Base-by-base conservation (phyloP, 108 stramenopile species). In the Cyclotella sp. region DNA sequence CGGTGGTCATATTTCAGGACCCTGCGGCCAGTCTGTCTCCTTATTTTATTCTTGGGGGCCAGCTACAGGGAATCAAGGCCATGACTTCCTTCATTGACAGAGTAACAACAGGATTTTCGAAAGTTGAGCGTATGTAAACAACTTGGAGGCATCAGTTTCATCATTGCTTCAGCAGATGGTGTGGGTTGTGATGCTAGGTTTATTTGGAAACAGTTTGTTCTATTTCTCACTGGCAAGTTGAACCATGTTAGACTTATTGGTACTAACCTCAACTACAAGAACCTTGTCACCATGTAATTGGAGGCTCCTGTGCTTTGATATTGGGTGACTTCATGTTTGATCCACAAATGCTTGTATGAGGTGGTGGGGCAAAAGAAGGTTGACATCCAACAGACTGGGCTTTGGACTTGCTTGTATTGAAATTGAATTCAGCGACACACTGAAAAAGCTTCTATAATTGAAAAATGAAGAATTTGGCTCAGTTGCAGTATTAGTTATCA, bases 211-310 rank as follows among this genome's bases (percentile, higher is more conserved):
- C 45, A 68, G 18, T 15, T 68, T 0, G 7, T 29, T 68, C 14
- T 29, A n/a, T 68, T 68, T 16, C 49, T 68, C 16, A 18, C 1
- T 30, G 68, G 68, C 13, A 15, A 51, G 15, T 2, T 34, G n/a
- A 30, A 55, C 13, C 47, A 51, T 68, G 68, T 68, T 18, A 7
- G 47, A 51, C 19, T 68, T 14, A 7, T 68, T 49, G 68, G 51
- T 39, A 68, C 68, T 3, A 68, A 68, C 51, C 68, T 51, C 68
- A 68, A 68, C 30, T 27, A n/a, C 47, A 68, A 68, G 51, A 68
- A 68, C 15, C 39, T 68, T 52, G 47, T 0, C 51, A 68, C 29
- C 68, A 68, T 51, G 27, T 49, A 9, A 15, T 68, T 16, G 68
- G 68, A 18, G 45, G 47, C 16, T 68, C 47, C 14, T 34, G 47